Base-by-base conservation (phyloP, 2,329 filamentous ascomycete genomes). In the Aspergillus pseudoterreus region DNA sequence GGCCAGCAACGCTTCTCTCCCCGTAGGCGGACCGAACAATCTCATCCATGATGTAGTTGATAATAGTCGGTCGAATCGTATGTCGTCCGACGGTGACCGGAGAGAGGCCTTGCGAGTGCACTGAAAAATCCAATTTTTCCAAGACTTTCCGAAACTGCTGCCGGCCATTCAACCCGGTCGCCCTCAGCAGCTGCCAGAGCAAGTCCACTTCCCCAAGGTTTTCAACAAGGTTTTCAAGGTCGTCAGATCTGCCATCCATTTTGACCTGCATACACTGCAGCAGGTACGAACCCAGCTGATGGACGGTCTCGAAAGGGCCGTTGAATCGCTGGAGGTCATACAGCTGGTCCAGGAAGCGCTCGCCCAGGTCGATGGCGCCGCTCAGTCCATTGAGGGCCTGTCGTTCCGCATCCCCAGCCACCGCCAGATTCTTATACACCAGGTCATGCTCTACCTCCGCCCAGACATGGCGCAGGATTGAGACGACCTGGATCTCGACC, bases 401-500 rank as follows among this genome's bases (percentile, higher is more conserved):
- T 8, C 24, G 19, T 15, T 50, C 48, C n/a, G 43, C 22, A 6
- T 27, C 14, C 11, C 19, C 17, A 6, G 48, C 35, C n/a, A 24
- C 14, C 17, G 15, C 14, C 4, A 42, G 47, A n/a, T 36, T 35
- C 38, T 69, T 68, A 50, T 68, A 68, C 15, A 61, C 43, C 15
- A 63, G 49, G 22, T 67, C 63, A 27, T 69, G 67, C 6, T 62
- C 58, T 3, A 60, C 55, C 39, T 67, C 59, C 1, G 66, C 62
- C 62, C 64, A 66, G 2, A 56, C 59, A 42, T 65, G 61, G 19
- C 55, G 56, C 1, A 67, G 45, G 1, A 60, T 55, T 1, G 63
- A 63, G 6, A 59, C 55, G n/a, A 68, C 61, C 45, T 69, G 65
- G 30, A 69, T 64, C 47, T 69, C 66, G 1, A 64, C 47, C 38